phyloP scores from a whole-genome alignment of 768 basidiomycete species.

The Macrolepiota albuminosa region DNA sequence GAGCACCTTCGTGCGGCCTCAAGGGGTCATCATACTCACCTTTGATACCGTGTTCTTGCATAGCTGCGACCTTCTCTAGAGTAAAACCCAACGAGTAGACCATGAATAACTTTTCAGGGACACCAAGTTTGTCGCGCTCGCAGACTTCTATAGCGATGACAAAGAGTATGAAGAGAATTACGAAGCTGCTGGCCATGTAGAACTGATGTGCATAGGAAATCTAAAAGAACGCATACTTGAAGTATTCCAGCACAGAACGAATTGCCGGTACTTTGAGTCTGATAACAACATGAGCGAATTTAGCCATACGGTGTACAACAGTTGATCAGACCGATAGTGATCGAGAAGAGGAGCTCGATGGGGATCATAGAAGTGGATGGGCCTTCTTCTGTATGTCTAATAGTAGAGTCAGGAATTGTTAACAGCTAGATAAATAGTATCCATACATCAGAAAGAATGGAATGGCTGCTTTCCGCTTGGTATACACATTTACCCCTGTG shows the following conservation, averaged over 20 bases:
- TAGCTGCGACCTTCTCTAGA: slow-evolving; percentile 88
- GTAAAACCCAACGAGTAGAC: slow-evolving; percentile 77
- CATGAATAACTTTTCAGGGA: slow-evolving; percentile 73
- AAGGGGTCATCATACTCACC: slow-evolving; percentile 36
- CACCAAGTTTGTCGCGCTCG: slow-evolving; percentile 56
- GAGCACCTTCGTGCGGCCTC: not conserved
- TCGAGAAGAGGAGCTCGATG: slow-evolving; percentile 91
- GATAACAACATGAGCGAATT: not conserved
- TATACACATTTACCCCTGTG: slow-evolving; percentile 88
- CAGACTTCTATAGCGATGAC: slow-evolving; percentile 76
- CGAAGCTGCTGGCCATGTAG: slow-evolving; percentile 47
- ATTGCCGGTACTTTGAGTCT: slow-evolving; percentile 93
- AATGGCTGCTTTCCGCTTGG: slow-evolving; percentile 80
- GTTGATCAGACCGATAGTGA: slow-evolving; percentile 72
- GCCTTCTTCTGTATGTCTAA: slow-evolving; percentile 89
- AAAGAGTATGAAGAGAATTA: slow-evolving; percentile 76
- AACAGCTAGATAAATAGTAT: not conserved
- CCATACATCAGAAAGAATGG: slow-evolving; percentile 84
- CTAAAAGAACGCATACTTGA: slow-evolving; percentile 48
- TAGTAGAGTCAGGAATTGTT: not conserved
- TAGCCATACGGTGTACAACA: not conserved
- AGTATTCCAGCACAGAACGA: slow-evolving; percentile 85
- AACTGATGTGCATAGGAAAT: not conserved
- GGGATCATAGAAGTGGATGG: slow-evolving; percentile 92
- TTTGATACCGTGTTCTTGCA: slow-evolving; percentile 93